Evolutionary conservation across 305 asterid genomes (phyloP).

Genomic region (Fraxinus nigra): DNA sequence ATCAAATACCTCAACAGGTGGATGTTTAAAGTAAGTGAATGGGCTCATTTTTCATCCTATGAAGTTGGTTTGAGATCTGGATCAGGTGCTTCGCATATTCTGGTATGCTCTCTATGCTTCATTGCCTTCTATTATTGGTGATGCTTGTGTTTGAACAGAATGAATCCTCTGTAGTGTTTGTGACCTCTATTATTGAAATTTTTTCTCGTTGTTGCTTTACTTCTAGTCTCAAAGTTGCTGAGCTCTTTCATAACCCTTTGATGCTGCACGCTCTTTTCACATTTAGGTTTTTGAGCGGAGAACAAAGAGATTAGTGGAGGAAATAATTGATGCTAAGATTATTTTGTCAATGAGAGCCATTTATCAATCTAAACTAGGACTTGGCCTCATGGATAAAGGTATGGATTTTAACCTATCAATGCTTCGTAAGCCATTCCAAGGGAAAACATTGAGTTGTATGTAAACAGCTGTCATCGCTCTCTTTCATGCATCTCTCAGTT

Average conservation of each 20-base stretch:
- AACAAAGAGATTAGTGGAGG: conserved; percentile 90
- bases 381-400: conserved; percentile 97
- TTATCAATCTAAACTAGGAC: conserved; percentile 89
- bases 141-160: conserved; percentile 8
- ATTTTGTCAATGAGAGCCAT: conserved; percentile 93
- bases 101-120: conserved; percentile 50
- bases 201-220: neutral
- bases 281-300: conserved; percentile 86
- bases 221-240: neutral
- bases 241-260: conserved; percentile 1
- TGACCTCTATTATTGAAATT: conserved; percentile 9
- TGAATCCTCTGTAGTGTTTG: neutral
- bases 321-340: conserved; percentile 90
- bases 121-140: neutral
- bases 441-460: conserved; percentile 6
- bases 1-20: conserved; percentile 51
- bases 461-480: conserved; percentile 5
- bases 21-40: conserved; percentile 97
- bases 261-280: conserved; percentile 8
- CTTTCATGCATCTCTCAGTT: conserved; percentile 6
- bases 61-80: conserved; percentile 97
- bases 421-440: conserved; percentile 12
- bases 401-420: conserved; percentile 21
- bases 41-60: conserved; percentile 93
- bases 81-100: conserved; percentile 82